A percentile compares a stretch with the other conserved stretches of the same genome.
Evolutionary conservation across 148 eudicot genomes (phyloP).

Genomic region (Mesembryanthemum crystallinum): DNA sequence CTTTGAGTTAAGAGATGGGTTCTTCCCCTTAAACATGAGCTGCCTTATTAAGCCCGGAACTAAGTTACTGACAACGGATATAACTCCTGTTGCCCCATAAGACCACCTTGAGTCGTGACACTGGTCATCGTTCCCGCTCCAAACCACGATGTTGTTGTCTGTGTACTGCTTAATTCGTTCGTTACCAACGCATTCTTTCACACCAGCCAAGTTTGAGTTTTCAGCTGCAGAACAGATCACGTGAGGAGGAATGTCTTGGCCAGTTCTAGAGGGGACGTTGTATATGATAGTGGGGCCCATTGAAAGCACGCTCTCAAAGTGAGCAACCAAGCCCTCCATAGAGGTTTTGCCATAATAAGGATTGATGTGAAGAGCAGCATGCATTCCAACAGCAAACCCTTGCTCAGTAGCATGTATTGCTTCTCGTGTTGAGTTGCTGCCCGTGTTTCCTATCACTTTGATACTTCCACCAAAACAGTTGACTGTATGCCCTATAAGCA

Average conservation of each 20-base stretch:
- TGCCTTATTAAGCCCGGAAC: conserved; percentile 65
- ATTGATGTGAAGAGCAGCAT: conserved; percentile 91
- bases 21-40: conserved; percentile 70
- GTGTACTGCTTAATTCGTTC: conserved; percentile 65
- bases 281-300: conserved; percentile 89
- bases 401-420: conserved; percentile 91
- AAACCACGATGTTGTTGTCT: conserved; percentile 48
- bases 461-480: conserved; percentile 77
- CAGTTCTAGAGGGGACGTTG: conserved; percentile 80
- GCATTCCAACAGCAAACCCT: conserved; percentile 94
- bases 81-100: conserved; percentile 68
- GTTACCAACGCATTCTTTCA: conserved; percentile 78
- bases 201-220: conserved; percentile 62
- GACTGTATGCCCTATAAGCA: conserved; percentile 90
- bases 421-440: conserved; percentile 92
- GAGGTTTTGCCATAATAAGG: conserved; percentile 93
- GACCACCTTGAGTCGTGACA: conserved; percentile 86
- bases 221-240: conserved; percentile 47
- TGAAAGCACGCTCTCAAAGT: conserved; percentile 63
- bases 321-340: conserved; percentile 66
- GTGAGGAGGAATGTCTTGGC: conserved; percentile 75
- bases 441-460: conserved; percentile 86
- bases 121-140: conserved; percentile 90
- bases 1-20: conserved; percentile 51
- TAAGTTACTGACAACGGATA: conserved; percentile 78